Conservation (phyloP, 1,284 basidiomycete genomes). For the Rhodotorula glutinis region DNA sequence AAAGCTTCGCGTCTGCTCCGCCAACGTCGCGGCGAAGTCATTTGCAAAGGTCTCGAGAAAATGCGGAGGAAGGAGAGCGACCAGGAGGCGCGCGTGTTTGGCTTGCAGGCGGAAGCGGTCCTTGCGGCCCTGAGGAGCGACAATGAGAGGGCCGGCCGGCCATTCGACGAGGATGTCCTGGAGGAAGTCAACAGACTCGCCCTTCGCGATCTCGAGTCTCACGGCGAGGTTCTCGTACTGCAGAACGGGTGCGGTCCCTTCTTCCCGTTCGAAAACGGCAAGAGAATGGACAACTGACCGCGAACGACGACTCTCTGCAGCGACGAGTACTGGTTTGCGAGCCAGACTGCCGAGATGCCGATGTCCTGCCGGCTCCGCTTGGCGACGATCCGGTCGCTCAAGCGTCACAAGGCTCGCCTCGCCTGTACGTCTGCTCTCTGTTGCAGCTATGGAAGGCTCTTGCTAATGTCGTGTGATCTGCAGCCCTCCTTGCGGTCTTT, state of each 20-base stretch:
- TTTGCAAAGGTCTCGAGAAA: slow-evolving; percentile 30
- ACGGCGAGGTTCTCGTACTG: slow-evolving; percentile 72
- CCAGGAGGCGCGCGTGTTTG: slow-evolving; percentile 39
- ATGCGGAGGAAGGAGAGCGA: slow-evolving; percentile 22
- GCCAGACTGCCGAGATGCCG: slow-evolving; percentile 67
- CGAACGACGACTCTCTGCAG: slow-evolving; percentile 50
- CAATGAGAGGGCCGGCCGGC: slow-evolving; percentile 44
- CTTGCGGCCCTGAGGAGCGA: slow-evolving; percentile 34
- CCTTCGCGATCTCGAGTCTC: slow-evolving; percentile 72
- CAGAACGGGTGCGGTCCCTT: slow-evolving; percentile 60
- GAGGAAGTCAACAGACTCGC: slow-evolving; percentile 59
- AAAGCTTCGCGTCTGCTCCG: slow-evolving; percentile 60
- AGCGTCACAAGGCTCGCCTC: slow-evolving; percentile 65
- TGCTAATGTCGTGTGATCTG: slow-evolving; percentile 45
- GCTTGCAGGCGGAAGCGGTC: slow-evolving; percentile 37
- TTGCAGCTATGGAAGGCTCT: fast-evolving
- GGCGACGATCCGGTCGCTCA: slow-evolving; percentile 64
- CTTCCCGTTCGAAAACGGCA: background rate
- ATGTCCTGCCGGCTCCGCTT: slow-evolving; percentile 68
- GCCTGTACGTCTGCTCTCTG: slow-evolving; percentile 55
- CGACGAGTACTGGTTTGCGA: slow-evolving; percentile 70
- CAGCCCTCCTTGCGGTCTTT: slow-evolving; percentile 7
- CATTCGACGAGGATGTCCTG: slow-evolving; percentile 67
- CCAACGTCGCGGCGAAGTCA: slow-evolving; percentile 44
- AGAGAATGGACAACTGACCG: background rate